Conservation (phyloP, 495 filamentous ascomycete species). For the Neurospora pannonica region DNA sequence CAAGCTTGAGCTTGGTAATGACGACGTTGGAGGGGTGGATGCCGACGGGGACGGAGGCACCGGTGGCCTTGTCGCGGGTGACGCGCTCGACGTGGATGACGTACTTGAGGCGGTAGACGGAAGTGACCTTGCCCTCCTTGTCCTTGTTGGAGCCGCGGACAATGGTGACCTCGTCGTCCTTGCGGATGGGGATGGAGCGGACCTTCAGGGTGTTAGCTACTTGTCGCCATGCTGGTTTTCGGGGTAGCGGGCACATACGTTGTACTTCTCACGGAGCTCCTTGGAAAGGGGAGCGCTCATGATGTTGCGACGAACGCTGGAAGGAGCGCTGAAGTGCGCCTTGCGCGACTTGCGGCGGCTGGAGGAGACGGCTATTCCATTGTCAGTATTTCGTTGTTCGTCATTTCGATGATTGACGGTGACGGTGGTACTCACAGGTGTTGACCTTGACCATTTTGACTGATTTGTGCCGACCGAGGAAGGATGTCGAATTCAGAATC, state of each 20-base stretch:
- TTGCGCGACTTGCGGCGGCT: conserved; percentile 96
- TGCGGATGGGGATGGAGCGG: conserved; percentile 93
- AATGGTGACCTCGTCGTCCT: conserved; percentile 91
- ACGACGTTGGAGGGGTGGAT: conserved; percentile 88
- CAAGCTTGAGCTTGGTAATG: conserved; percentile 95
- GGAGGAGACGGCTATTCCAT: conserved; percentile 31
- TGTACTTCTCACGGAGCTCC: conserved; percentile 93
- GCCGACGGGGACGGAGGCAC: conserved; percentile 79
- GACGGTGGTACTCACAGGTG: conserved; percentile 14
- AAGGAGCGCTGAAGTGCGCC: conserved; percentile 90
- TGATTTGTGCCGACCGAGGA: conserved; percentile 22
- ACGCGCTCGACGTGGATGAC: conserved; percentile 88
- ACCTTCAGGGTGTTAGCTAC: conserved; percentile 49
- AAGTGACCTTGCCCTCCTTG: conserved; percentile 88
- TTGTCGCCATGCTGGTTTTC: too few relatives aligned
- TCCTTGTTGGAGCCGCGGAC: conserved; percentile 87
- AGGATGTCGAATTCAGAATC: conserved; percentile 2
- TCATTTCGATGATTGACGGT: background rate
- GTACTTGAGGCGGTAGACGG: conserved; percentile 97
- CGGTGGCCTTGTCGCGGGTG: conserved; percentile 86
- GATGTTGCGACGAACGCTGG: conserved; percentile 80
- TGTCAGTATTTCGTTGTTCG: background rate
- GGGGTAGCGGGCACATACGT: too few relatives aligned
- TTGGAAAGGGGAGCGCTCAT: conserved; percentile 92
- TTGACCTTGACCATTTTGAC: conserved; percentile 28